Evolutionary conservation across 2,329 filamentous ascomycete species (phyloP).

Genomic region (Neonectria ditissima): DNA sequence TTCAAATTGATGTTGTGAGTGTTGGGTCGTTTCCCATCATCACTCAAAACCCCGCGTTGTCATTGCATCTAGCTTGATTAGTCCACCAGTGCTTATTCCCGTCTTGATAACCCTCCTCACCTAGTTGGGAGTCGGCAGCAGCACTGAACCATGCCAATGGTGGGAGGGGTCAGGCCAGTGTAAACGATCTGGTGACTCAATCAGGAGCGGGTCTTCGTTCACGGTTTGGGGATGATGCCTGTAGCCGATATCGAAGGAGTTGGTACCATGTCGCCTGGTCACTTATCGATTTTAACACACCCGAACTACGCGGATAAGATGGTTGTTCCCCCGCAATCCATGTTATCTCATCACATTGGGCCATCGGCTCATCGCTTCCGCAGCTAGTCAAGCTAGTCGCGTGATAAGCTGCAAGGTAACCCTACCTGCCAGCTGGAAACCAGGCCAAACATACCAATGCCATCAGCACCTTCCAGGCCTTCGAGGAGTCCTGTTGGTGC

Average conservation of each 20-base stretch:
- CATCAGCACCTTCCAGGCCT: not conserved
- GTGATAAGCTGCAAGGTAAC: not conserved
- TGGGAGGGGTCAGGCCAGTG: no score
- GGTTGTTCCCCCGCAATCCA: not conserved
- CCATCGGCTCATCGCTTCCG: not conserved
- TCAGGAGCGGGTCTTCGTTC: no score
- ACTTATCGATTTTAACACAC: not conserved
- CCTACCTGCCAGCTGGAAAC: not conserved
- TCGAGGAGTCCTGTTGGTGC: not conserved
- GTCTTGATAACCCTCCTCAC: no score
- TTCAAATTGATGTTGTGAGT: no score
- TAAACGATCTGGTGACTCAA: no score
- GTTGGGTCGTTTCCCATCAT: no score
- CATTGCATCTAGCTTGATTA: no score
- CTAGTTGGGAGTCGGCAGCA: no score
- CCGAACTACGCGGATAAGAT: not conserved
- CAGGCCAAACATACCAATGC: not conserved
- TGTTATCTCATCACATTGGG: not conserved
- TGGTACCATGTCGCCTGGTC: not conserved
- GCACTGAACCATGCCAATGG: no score
- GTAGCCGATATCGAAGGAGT: not conserved
- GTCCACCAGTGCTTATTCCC: no score
- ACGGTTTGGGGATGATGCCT: not conserved
- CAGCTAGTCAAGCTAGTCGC: not conserved
- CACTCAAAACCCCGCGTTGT: no score